Evolutionary conservation across 306 rosid species (phyloP).

Genomic region (Quercus aquifolioides): DNA sequence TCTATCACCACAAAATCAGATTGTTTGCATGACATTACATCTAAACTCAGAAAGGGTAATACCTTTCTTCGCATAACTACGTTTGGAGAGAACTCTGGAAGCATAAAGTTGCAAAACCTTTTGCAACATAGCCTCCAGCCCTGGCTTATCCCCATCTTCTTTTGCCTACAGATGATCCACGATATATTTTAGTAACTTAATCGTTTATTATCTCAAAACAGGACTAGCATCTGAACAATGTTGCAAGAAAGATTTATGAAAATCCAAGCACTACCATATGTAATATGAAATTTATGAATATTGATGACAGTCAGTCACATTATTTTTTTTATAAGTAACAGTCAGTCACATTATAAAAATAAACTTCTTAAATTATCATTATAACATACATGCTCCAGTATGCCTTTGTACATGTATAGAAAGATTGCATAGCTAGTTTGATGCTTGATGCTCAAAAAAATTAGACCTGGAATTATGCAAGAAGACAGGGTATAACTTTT

Average conservation of each 20-base stretch:
- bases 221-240: not conserved
- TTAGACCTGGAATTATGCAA: not conserved
- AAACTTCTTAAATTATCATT: not conserved
- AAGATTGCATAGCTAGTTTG: not conserved
- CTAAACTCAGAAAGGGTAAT: not conserved
- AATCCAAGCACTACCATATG: not conserved
- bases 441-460: not conserved
- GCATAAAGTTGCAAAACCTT: conserved; percentile 95
- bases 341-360: not conserved
- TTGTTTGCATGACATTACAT: conserved; percentile 6
- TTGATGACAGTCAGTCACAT: not conserved
- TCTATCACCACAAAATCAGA: conserved; percentile 7
- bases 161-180: conserved; percentile 61
- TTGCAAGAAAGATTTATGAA: conserved; percentile 13
- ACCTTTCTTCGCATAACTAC: conserved; percentile 82
- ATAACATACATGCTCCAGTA: not conserved
- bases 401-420: not conserved
- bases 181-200: conserved; percentile 12
- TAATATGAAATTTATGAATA: not conserved
- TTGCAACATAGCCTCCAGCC: conserved; percentile 94
- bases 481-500: not conserved
- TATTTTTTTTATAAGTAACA: not conserved
- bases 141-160: conserved; percentile 96
- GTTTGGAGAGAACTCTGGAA: conserved; percentile 77
- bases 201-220: conserved; percentile 4